Base-by-base conservation (phyloP, 1,284 basidiomycete species). In the Cryptococcus sp. region DNA sequence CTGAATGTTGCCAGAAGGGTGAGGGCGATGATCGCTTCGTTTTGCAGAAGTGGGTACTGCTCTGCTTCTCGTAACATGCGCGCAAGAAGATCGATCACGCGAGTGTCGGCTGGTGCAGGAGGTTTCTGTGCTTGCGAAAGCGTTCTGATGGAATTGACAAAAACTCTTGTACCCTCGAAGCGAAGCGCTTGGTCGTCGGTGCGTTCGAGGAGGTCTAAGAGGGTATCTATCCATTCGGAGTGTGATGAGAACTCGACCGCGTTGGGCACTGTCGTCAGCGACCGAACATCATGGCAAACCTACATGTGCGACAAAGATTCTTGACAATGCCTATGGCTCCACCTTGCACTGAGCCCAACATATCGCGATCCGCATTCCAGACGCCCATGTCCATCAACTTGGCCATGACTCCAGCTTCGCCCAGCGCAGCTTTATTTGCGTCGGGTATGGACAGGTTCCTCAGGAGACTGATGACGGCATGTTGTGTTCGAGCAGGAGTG, bases 261-360 rank as follows among this genome's bases (percentile, higher is more conserved):
- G 44, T 65, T 69, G 20, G 44, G 23, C 8, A 54, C 56, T 61
- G 41, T 22, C 13, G 31, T 35, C 31, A 35, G 31, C 8, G 31
- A 35, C 13, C 10, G 13, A 10, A 35, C 5, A 13, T 35, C 31
- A 13, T 35, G 2, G 31, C 13, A 8, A 35, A 8, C 31, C 10
- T 35, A 35, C 31, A 8, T 35, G 31, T 84, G 60, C 85, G 86
- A 73, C 89, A 92, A 56, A 98, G 82, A 71, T 96, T 90, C 78
- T 97, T 97, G 31, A 90, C 84, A 17, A 93, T 83, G 0, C 91
- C 91, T 46, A 97, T 89, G 0, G 91, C 90, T 49, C 87, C 88
- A 25, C 93, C 83, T 77, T 98, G 95, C 0, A 98, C 86, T 13
- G 90, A 84, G 56, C 90, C 88, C 13, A 88, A 85, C 80, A 92